Percentiles rank a stretch among this genome's conserved stretches.
These are phyloP conservation scores for Nephelium lappaceum DNA, from an alignment of 345 rosid genomes.

Conservation along the genomic window DNA sequence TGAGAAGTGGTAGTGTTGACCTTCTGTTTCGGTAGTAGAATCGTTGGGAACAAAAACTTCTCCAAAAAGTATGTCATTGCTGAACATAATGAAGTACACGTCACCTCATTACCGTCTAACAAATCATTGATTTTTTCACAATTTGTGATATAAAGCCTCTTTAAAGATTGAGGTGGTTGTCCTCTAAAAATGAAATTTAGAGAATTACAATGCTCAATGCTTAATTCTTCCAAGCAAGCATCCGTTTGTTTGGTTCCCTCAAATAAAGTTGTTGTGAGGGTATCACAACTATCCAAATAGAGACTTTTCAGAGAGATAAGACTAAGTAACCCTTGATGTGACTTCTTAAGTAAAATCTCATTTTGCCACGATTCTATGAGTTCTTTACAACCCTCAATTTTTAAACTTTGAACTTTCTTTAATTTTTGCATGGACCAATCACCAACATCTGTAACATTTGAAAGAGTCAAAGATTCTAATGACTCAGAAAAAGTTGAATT, in stretches of 20 bases:
- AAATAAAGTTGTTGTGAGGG: background rate
- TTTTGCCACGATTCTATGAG: no score
- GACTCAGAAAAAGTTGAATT: no score
- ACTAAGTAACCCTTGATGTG: conserved; percentile 17
- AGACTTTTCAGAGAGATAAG: conserved; percentile 14
- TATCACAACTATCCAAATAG: background rate
- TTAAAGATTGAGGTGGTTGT: no score
- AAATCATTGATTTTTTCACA: background rate
- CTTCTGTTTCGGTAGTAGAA: no score
- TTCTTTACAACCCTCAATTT: no score
- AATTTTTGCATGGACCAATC: conserved; percentile 28
- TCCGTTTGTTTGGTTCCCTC: background rate
- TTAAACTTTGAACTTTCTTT: conserved; percentile 4
- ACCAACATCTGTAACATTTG: background rate
- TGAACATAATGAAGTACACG: background rate
- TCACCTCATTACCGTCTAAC: background rate
- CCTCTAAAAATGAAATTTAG: no score
- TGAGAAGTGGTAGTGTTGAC: background rate
- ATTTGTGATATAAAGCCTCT: background rate
- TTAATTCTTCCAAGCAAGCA: no score
- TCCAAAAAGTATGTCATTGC: background rate
- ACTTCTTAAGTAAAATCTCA: no score
- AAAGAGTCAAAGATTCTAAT: background rate
- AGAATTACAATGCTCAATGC: background rate
- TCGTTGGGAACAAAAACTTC: no score